Percentiles rank a stretch among this genome's conserved stretches.
Evolutionary conservation across 805 yeast species (phyloP).

Genomic region (Brettanomyces naardenensis): DNA sequence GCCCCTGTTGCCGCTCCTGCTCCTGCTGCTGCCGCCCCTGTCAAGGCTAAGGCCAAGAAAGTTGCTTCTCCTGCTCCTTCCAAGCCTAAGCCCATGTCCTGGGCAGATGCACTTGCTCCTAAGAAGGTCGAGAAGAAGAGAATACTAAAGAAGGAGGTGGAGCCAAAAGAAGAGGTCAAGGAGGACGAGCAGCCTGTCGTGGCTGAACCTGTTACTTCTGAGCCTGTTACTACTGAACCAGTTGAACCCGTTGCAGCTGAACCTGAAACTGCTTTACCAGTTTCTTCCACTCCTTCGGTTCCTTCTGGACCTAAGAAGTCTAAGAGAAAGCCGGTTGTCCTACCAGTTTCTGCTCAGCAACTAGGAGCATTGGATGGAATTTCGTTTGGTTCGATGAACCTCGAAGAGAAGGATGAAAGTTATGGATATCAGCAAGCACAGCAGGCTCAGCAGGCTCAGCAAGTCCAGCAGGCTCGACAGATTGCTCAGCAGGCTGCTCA

Average conservation of each 20-base stretch:
- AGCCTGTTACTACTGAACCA: background rate
- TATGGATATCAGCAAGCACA: conserved; percentile 8
- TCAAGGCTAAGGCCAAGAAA: conserved; percentile 3
- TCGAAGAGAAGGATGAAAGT: conserved; percentile 33
- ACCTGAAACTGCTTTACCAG: conserved; percentile 2
- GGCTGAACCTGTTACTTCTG: background rate
- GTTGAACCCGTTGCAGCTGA: conserved; percentile 4
- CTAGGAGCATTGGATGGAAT: conserved; percentile 40
- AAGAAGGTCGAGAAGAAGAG: conserved; percentile 9
- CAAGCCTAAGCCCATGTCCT: conserved; percentile 14
- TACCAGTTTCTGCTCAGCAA: conserved; percentile 41
- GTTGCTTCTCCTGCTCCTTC: conserved; percentile 5
- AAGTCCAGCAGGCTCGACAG: conserved; percentile 15
- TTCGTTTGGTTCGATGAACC: conserved; percentile 45
- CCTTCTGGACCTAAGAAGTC: conserved; percentile 4
- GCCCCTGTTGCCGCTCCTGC: too few relatives aligned
- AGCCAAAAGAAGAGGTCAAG: conserved; percentile 1
- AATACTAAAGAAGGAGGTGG: conserved; percentile 4
- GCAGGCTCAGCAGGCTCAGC: conserved; percentile 10
- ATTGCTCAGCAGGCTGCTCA: conserved; percentile 17
- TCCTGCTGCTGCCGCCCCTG: conserved; percentile 9
- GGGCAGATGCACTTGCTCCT: conserved; percentile 15
- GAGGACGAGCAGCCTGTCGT: conserved; percentile 5
- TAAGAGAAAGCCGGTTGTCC: conserved; percentile 27
- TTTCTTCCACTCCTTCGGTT: background rate